A percentile compares a stretch with the other conserved stretches of the same genome.
These are phyloP conservation scores for Arthroderma sp. DNA, from an alignment of 2,329 filamentous ascomycete genomes.

Conservation along the genomic window DNA sequence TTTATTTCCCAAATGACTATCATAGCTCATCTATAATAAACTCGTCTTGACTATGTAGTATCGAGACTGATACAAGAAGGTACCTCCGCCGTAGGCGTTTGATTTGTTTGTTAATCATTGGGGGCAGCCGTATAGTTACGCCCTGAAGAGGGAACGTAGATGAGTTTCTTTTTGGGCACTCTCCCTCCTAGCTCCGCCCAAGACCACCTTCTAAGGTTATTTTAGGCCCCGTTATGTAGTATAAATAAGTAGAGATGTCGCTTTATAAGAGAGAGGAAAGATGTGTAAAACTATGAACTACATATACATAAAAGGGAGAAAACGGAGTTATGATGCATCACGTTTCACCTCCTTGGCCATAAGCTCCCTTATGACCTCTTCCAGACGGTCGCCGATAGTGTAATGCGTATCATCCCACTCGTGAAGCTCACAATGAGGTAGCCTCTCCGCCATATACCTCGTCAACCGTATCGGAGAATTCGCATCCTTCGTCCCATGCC, in stretches of 20 bases:
- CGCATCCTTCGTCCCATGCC: conserved; percentile 21
- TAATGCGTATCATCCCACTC: conserved; percentile 25
- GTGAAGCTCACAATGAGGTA: conserved; percentile 25
- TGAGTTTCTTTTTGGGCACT: too few species aligned
- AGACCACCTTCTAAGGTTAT: too few species aligned
- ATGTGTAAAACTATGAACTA: too few species aligned
- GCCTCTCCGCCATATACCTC: conserved; percentile 27
- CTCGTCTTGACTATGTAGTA: not conserved
- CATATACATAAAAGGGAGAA: not conserved
- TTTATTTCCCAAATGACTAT: not conserved
- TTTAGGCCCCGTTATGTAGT: too few species aligned
- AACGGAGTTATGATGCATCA: not conserved
- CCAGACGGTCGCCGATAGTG: conserved; percentile 3
- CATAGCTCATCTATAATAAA: too few species aligned
- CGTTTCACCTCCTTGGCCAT: not conserved
- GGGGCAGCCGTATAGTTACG: too few species aligned
- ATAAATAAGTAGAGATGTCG: not conserved
- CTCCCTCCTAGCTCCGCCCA: too few species aligned
- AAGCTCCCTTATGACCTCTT: conserved; percentile 6
- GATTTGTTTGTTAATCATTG: not conserved
- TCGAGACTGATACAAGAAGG: not conserved
- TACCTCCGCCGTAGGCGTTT: too few species aligned
- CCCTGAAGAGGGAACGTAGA: too few species aligned
- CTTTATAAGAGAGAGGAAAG: not conserved
- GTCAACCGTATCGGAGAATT: conserved; percentile 25